These are phyloP conservation scores for Taiozyma sp. DNA, from an alignment of 1,139 yeast genomes.

Conservation along the genomic window DNA sequence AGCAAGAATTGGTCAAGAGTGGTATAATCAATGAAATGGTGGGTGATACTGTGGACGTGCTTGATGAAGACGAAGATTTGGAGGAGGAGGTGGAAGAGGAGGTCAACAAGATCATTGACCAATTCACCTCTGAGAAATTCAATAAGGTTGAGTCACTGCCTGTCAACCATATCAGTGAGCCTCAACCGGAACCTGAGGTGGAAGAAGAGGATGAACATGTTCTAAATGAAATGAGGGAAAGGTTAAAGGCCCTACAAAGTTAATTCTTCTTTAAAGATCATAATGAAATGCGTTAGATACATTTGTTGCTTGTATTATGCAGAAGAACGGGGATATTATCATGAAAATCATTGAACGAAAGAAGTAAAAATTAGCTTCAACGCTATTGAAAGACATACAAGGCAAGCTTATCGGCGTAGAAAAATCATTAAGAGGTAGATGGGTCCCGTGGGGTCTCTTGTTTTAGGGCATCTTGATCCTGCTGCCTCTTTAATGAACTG, in stretches of 20 bases:
- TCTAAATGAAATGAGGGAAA: conserved; percentile 82
- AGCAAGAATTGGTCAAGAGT: conserved; percentile 83
- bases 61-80: conserved; percentile 63
- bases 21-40: conserved; percentile 96
- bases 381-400: not conserved
- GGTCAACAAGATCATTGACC: conserved; percentile 50
- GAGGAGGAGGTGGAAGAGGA: conserved; percentile 71
- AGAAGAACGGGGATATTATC: not conserved
- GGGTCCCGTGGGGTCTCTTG: not conserved
- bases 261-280: conserved; percentile 23
- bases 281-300: not conserved
- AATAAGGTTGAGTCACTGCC: conserved; percentile 46
- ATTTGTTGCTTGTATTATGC: not conserved
- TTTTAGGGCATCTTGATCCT: not conserved
- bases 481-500: conserved; percentile 13
- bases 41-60: conserved; percentile 77
- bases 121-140: conserved; percentile 43
- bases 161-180: conserved; percentile 25
- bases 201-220: conserved; percentile 65
- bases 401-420: not conserved
- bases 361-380: not conserved
- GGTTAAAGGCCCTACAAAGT: conserved; percentile 81
- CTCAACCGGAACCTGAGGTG: conserved; percentile 41
- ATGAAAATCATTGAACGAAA: not conserved
- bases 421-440: not conserved